Conservation (phyloP, 2,329 filamentous ascomycete genomes). For the Dichotomopilus funicola region DNA sequence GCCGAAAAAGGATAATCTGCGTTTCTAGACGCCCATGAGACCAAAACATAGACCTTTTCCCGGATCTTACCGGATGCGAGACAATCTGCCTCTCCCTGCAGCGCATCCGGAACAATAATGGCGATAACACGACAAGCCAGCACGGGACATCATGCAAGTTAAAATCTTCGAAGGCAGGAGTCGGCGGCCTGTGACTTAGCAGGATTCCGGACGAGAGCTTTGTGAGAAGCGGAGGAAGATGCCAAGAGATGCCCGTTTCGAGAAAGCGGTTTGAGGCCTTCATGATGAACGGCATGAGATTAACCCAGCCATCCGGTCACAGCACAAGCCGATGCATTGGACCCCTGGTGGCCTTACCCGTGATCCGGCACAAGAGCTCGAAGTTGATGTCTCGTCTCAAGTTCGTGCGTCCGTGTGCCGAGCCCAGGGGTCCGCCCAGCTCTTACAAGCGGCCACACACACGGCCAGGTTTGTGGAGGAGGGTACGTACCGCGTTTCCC, state of each 20-base stretch:
- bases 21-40: no score
- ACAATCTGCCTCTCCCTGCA: constrained; percentile 11
- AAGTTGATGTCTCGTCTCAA: constrained; percentile 41
- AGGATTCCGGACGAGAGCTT: no score
- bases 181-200: no score
- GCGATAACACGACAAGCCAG: constrained; percentile 11
- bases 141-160: background rate
- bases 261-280: constrained; percentile 25
- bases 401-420: constrained; percentile 25
- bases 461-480: constrained; percentile 19
- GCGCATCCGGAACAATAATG: constrained; percentile 19
- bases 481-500: constrained; percentile 13
- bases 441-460: constrained; percentile 29
- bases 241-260: constrained; percentile 19
- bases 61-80: background rate
- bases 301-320: constrained; percentile 42
- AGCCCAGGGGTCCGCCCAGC: constrained; percentile 30
- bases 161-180: no score
- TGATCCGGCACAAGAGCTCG: constrained; percentile 29
- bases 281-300: constrained; percentile 40
- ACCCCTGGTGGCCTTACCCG: constrained; percentile 31
- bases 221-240: background rate
- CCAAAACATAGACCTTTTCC: background rate
- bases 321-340: constrained; percentile 32
- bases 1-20: no score